These are phyloP conservation scores for Zymoseptoria pseudotritici DNA, from an alignment of 2,329 filamentous ascomycete genomes.

Conservation along the genomic window DNA sequence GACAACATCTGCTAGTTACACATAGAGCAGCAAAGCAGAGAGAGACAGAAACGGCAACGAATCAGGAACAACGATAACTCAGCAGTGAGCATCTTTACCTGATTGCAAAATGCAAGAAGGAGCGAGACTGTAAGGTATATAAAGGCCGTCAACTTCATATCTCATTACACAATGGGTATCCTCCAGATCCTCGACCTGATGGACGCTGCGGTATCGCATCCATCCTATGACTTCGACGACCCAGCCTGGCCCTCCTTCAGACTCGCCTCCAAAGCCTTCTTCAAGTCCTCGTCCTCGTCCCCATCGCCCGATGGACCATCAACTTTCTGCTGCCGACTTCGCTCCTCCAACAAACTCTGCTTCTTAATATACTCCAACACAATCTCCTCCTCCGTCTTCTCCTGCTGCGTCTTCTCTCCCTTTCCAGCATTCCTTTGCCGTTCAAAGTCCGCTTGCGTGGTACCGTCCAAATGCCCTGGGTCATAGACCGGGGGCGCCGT, in stretches of 20 bases:
- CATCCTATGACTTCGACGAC: background rate
- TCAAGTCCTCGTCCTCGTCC: conserved; percentile 46
- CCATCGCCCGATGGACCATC: conserved; percentile 5
- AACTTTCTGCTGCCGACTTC: conserved; percentile 37
- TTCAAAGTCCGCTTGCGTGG: conserved; percentile 20
- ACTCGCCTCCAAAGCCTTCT: conserved; percentile 49
- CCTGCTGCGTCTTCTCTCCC: conserved; percentile 25
- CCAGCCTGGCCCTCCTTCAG: conserved; percentile 30
- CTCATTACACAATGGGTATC: conserved; percentile 1
- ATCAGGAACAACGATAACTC: background rate
- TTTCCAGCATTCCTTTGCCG: conserved; percentile 1
- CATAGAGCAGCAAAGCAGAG: background rate
- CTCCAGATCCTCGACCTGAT: background rate
- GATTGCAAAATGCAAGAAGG: background rate
- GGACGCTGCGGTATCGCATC: background rate
- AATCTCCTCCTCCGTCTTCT: conserved; percentile 59
- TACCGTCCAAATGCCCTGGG: conserved; percentile 23
- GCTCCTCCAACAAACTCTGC: conserved; percentile 65
- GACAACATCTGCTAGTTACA: background rate
- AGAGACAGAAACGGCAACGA: background rate
- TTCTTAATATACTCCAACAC: conserved; percentile 71
- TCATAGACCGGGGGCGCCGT: conserved; percentile 17
- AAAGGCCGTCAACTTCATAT: background rate
- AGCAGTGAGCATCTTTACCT: background rate
- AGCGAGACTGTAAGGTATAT: background rate